phyloP scores from a whole-genome alignment of 139 green algal genomes.

The Spirogloea muscicola region DNA sequence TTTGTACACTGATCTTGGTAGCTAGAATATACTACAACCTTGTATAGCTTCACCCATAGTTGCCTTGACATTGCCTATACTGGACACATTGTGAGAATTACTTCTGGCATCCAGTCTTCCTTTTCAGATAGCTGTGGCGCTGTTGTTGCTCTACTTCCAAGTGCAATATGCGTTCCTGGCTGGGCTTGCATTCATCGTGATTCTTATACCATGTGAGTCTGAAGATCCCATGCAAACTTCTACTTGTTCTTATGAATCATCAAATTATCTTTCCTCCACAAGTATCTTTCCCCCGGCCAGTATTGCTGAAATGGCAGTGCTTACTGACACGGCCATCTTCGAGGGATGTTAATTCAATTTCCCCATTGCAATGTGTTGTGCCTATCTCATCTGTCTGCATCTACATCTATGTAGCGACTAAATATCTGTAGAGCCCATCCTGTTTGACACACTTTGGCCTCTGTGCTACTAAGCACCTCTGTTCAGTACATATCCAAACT shows the following conservation, averaged over 20 bases:
- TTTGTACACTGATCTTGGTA: neutral
- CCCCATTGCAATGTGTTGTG: too few relatives aligned
- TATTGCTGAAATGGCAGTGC: too few relatives aligned
- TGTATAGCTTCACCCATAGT: neutral
- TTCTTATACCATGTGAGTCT: conserved; percentile 64
- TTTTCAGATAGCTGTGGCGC: conserved; percentile 69
- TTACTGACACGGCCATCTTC: too few relatives aligned
- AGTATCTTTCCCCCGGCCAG: too few relatives aligned
- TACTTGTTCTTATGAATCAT: too few relatives aligned
- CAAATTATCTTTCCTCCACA: too few relatives aligned
- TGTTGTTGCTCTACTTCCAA: conserved; percentile 82
- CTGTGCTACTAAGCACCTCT: too few relatives aligned
- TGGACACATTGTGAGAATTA: neutral
- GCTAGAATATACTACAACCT: neutral
- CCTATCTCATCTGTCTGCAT: neutral
- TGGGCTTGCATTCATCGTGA: conserved; percentile 67
- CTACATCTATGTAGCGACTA: too few relatives aligned
- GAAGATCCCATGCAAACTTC: neutral
- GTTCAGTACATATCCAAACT: neutral
- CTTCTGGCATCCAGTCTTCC: conserved; percentile 55
- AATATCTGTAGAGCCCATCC: too few relatives aligned
- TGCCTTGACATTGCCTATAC: neutral
- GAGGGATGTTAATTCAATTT: too few relatives aligned
- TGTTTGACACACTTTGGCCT: too few relatives aligned
- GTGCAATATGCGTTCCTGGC: conserved; percentile 73